Conservation (phyloP, 73 alveolate species). For the Durusdinium trenchii region DNA sequence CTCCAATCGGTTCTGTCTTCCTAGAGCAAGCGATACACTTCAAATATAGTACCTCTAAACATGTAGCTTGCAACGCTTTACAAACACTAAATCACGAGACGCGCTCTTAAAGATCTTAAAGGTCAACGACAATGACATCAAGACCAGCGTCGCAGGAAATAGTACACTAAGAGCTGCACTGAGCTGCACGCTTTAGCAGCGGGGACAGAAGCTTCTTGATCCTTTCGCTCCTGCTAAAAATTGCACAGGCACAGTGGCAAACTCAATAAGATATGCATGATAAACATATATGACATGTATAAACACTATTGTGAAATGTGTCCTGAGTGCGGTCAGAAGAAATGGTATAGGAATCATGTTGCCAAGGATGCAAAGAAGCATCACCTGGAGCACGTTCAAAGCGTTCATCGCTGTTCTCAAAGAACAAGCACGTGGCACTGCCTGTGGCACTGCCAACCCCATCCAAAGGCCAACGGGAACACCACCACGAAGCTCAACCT, state of each 20-base stretch:
- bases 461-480: conserved; percentile 95
- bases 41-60: neutral
- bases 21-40: neutral
- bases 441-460: conserved; percentile 96
- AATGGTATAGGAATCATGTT: conserved; percentile 88
- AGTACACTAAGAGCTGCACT: conserved; percentile 5
- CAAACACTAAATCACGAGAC: too few species aligned
- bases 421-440: too few species aligned
- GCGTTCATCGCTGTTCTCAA: too few species aligned
- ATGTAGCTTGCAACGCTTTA: neutral
- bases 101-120: too few species aligned
- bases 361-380: conserved; percentile 94
- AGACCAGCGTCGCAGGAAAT: too few species aligned
- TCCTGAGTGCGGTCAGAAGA: conserved; percentile 64
- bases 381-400: conserved; percentile 54
- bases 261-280: neutral
- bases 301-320: neutral
- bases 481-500: conserved; percentile 95
- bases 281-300: neutral
- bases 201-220: conserved; percentile 72
- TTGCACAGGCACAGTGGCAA: neutral
- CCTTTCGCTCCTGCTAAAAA: conserved; percentile 49
- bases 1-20: conserved; percentile 92
- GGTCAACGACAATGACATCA: too few species aligned
- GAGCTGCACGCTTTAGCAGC: conserved; percentile 92